Base-by-base conservation (phyloP, 176 grass and related monocot genomes). In the Oropetium thomaeum region DNA sequence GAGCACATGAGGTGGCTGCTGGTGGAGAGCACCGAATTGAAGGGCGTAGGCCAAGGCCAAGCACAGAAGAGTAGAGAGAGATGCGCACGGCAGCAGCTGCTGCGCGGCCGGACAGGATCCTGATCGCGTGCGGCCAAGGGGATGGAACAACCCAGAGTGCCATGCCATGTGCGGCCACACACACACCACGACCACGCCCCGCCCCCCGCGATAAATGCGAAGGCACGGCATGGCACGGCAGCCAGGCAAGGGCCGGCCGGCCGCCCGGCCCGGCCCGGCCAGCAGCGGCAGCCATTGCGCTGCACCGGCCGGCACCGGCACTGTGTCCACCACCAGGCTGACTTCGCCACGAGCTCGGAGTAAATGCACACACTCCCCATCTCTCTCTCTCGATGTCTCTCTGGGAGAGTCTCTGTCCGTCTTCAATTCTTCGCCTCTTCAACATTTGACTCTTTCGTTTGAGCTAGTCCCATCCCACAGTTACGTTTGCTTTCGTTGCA, bases 251-350 rank as follows among this genome's bases (percentile, higher is more conserved):
- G n/a, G 51, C 10, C 8, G 10, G n/a, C 32, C n/a, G 8, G 33
- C 8, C 23, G n/a, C 32, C n/a, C 14, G 33, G 13, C 1, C 37
- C 17, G 17, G 35, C 27, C 55, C 22, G 65, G 29, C 39, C 5
- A 17, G 22, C 37, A 8, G 43, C n/a, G n/a, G 26, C 37, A 15
- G 39, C 14, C 47, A 53, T 33, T 30, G 62, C 47, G 3, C 7
- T 16, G 20, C 59, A 28, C 59, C 20, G n/a, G n/a, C n/a, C n/a
- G n/a, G n/a, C n/a, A n/a, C n/a, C n/a, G n/a, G 48, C 27, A 47
- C 26, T 43, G 63, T 81, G 81, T 39, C 80, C 86, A 69, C 80
- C 53, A 83, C 75, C 68, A 79, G 69, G 75, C 75, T 83, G 86
- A 88, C 80, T 83, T 88, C 62, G 80, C 43, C 86, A 83, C 69